These are phyloP conservation scores for Cordyceps cateniannulata DNA, from an alignment of 2,329 filamentous ascomycete genomes.

Conservation along the genomic window DNA sequence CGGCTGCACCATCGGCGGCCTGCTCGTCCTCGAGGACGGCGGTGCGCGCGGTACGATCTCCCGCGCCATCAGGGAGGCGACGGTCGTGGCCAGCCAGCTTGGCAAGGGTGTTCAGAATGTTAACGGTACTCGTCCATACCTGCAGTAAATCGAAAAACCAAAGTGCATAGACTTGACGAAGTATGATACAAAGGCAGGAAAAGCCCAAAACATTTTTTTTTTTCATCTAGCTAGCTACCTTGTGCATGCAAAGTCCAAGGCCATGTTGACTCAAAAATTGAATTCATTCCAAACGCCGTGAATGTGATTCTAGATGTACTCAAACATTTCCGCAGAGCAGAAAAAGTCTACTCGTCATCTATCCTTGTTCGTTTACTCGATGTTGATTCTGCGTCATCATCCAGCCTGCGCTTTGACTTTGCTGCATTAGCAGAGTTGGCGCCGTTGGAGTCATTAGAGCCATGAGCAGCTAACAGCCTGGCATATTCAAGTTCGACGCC, in stretches of 20 bases:
- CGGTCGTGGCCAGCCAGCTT: conserved; percentile 61
- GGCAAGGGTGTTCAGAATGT: conserved; percentile 32
- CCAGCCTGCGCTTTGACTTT: conserved; percentile 43
- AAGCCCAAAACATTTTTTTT: not conserved
- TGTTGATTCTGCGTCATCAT: conserved; percentile 20
- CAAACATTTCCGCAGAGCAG: not conserved
- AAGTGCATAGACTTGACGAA: conserved; percentile 19
- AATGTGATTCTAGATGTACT: not conserved
- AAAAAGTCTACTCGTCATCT: conserved; percentile 24
- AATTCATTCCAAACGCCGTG: conserved; percentile 13
- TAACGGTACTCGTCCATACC: conserved; percentile 26
- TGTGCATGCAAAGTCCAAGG: conserved; percentile 5
- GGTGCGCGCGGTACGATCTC: conserved; percentile 60
- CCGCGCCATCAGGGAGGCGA: conserved; percentile 63
- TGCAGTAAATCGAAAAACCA: conserved; percentile 16
- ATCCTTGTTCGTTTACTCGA: conserved; percentile 41
- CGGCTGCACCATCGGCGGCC: conserved; percentile 69
- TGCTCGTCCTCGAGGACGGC: conserved; percentile 69
- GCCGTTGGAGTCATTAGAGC: too few species aligned
- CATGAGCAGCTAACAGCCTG: conserved; percentile 48
- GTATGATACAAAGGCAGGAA: conserved; percentile 6
- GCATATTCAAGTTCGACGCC: conserved; percentile 68
- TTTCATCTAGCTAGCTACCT: not conserved
- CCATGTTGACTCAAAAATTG: conserved; percentile 6
- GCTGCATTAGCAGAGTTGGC: conserved; percentile 23